Base-by-base conservation (phyloP, 192 early-diverging fungal genomes). In the Thamnidium elegans region DNA sequence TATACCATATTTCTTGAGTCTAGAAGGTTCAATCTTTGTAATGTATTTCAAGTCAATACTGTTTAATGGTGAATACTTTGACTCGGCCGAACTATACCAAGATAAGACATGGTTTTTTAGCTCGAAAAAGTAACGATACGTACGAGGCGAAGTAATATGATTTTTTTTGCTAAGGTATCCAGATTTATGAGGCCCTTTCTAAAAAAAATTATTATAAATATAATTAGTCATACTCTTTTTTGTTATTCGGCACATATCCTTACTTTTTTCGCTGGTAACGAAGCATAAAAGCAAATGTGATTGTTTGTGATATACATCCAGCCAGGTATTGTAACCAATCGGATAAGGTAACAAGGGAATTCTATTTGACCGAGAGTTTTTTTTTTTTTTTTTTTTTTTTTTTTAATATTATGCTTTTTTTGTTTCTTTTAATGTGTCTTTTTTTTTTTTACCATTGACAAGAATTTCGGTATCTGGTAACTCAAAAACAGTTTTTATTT, bases 211-310 rank as follows among this genome's bases (percentile, higher is more conserved):
- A 20, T 21, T 17, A 32, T 23, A n/a, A 21, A 26, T 26, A 26
- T 3, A 26, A 26, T 26, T 26, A 34, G 7, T 23, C n/a, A 21
- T 10, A 44, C 1, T 21, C 45, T 19, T 21, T 17, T 2, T 9
- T 15, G 14, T 8, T 30, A 15, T 31, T 1, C 13, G 39, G 26
- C 8, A 48, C 39, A 32, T n/a, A 7, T 19, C 43, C 44, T 65
- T 72, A 85, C 84, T 50, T 77, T 71, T 48, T 66, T 72, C 14
- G 70, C 61, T n/a, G 79, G 83, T 5, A 88, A 73, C 14, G 76
- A 72, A 54, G 82, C 81, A 69, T 87, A 87, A 68, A 87, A 88
- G 19, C 81, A 85, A 7, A 88, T 71, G 59, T 86, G 81, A 15
- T 73, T 68, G 17, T 83, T 68, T 1, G 87, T 88, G 26, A 88